phyloP scores from a whole-genome alignment of 306 rosid species.

The Senna siamea region DNA sequence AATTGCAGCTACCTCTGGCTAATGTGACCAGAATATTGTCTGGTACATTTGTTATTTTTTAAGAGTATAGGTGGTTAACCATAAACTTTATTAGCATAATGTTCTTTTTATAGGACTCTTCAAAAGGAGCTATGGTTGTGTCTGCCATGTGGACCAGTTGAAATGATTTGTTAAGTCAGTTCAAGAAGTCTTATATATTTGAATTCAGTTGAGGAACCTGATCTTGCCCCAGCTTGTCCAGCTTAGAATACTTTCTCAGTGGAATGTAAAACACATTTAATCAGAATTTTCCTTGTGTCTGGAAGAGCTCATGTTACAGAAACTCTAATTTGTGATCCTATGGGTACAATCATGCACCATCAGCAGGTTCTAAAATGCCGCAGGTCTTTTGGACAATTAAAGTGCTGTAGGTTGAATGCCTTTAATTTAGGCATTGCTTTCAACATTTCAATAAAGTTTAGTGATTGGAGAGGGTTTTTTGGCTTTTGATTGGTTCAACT shows the following conservation, averaged over 20 bases:
- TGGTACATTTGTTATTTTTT: conserved; percentile 24
- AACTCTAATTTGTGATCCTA: too few relatives aligned
- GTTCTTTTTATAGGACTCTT: conserved; percentile 25
- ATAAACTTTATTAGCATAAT: not conserved
- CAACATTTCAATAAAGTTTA: conserved; percentile 35
- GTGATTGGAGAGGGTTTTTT: conserved; percentile 43
- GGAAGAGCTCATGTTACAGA: conserved; percentile 12
- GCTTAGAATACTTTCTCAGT: conserved; percentile 25
- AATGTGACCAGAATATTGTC: conserved; percentile 26
- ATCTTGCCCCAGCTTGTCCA: conserved; percentile 27
- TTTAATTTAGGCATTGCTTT: conserved; percentile 37
- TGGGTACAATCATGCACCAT: conserved; percentile 10
- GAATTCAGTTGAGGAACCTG: conserved; percentile 36
- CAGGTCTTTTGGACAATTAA: conserved; percentile 26
- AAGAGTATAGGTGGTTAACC: conserved; percentile 1
- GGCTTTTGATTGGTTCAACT: conserved; percentile 39
- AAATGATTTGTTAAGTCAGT: conserved; percentile 33
- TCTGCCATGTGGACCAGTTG: conserved; percentile 39
- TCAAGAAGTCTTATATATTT: conserved; percentile 36
- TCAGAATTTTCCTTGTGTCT: conserved; percentile 34
- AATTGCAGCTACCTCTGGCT: too few relatives aligned
- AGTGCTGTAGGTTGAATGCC: conserved; percentile 32
- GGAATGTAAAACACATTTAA: conserved; percentile 29
- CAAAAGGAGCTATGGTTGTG: conserved; percentile 31
- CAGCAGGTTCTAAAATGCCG: conserved; percentile 25